phyloP scores from a whole-genome alignment of 257 asterid genomes.

The Primulina eburnea region DNA sequence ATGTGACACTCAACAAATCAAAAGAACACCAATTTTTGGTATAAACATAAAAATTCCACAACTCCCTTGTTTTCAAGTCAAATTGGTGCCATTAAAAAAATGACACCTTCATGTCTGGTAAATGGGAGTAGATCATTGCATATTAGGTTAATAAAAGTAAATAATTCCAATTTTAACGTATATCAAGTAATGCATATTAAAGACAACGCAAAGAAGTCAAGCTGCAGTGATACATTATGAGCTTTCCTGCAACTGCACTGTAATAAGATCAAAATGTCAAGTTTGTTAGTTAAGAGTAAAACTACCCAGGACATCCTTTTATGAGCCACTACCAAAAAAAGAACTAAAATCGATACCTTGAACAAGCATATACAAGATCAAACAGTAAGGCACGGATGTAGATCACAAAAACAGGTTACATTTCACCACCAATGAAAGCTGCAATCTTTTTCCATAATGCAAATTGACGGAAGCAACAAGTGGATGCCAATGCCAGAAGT shows the following conservation, averaged over 20 bases:
- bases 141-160: slow-evolving; percentile 9
- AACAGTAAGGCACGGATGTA: slow-evolving; percentile 13
- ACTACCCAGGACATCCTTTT: slow-evolving; percentile 9
- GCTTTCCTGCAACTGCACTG: slow-evolving; percentile 48
- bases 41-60: not conserved
- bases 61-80: not conserved
- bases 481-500: slow-evolving; percentile 22
- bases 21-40: not conserved
- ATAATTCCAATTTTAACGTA: not conserved
- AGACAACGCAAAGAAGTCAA: slow-evolving; percentile 19
- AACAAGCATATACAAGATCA: not conserved
- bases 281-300: slow-evolving; percentile 32
- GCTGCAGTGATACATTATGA: slow-evolving; percentile 35
- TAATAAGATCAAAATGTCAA: slow-evolving; percentile 31
- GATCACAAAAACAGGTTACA: not conserved
- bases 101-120: not conserved
- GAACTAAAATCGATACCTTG: not conserved
- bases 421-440: slow-evolving; percentile 14
- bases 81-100: not conserved
- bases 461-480: slow-evolving; percentile 16
- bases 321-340: slow-evolving; percentile 19
- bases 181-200: slow-evolving; percentile 3
- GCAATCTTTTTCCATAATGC: slow-evolving; percentile 16
- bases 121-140: slow-evolving; percentile 8
- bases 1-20: not conserved